Percentiles rank a stretch among this genome's conserved stretches.
Conservation (phyloP, 805 yeast species). For the Wickerhamiella vanderwaltii region DNA sequence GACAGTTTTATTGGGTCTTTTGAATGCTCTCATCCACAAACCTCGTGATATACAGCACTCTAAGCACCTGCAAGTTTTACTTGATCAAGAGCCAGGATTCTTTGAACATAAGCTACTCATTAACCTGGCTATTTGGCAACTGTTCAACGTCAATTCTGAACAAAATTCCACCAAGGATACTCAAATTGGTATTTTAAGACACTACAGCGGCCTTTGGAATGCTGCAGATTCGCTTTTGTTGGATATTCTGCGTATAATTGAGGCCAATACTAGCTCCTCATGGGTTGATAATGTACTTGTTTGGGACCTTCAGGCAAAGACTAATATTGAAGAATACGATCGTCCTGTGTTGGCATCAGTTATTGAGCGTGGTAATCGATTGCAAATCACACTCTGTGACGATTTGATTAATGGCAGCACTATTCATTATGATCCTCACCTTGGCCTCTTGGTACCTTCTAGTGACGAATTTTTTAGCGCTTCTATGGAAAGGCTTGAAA, state of each 20-base stretch:
- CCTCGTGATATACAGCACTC: conserved; percentile 29
- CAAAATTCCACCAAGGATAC: conserved; percentile 37
- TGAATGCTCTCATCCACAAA: not conserved
- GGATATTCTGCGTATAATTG: conserved; percentile 43
- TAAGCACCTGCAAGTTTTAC: conserved; percentile 49
- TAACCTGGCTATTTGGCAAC: conserved; percentile 34
- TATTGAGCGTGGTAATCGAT: conserved; percentile 2
- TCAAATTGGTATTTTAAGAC: conserved; percentile 38
- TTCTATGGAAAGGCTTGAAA: conserved; percentile 2
- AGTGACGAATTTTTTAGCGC: not conserved
- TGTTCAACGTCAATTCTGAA: conserved; percentile 39
- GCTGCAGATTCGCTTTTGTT: conserved; percentile 54
- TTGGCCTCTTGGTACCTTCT: conserved; percentile 1
- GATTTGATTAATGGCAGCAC: conserved; percentile 13
- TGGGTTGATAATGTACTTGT: conserved; percentile 54
- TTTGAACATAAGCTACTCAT: conserved; percentile 28
- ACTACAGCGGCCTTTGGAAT: conserved; percentile 52
- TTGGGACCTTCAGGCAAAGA: conserved; percentile 48
- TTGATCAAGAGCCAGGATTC: conserved; percentile 25
- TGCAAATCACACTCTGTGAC: conserved; percentile 20
- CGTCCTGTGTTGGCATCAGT: conserved; percentile 15
- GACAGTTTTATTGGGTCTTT: not conserved
- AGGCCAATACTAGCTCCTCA: conserved; percentile 36
- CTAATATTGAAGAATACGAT: conserved; percentile 32
- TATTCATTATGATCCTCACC: conserved; percentile 23